These are phyloP conservation scores for Agrocybe pediades DNA, from an alignment of 768 basidiomycete genomes.

Conservation along the genomic window DNA sequence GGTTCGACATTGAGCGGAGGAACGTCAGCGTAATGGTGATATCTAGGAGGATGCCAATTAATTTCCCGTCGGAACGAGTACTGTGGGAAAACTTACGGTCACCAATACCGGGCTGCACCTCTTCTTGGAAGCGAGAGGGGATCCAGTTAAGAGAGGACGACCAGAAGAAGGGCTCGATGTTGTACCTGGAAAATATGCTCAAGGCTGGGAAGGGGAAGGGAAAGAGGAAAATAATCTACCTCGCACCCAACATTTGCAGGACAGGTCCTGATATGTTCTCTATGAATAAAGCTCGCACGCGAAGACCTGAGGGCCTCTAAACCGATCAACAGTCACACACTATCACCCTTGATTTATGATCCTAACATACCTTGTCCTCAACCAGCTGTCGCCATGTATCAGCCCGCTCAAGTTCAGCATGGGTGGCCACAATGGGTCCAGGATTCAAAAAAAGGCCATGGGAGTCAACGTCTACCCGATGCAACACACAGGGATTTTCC, in stretches of 20 bases:
- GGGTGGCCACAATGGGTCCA: conserved; percentile 20
- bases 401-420: conserved; percentile 22
- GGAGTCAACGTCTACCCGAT: conserved; percentile 43
- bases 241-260: conserved; percentile 62
- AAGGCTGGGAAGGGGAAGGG: conserved; percentile 52
- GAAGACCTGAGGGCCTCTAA: conserved; percentile 37
- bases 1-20: conserved; percentile 42
- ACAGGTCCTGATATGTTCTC: conserved; percentile 54
- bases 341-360: too few relatives aligned
- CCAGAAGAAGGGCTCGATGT: conserved; percentile 69
- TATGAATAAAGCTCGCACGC: conserved; percentile 56
- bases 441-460: conserved; percentile 39
- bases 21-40: conserved; percentile 64
- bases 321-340: too few relatives aligned
- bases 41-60: conserved; percentile 34
- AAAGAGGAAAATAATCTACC: conserved; percentile 32
- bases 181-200: conserved; percentile 35
- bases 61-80: not conserved
- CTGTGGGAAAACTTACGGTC: conserved; percentile 48
- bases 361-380: conserved; percentile 35
- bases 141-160: conserved; percentile 71
- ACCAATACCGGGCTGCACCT: conserved; percentile 35
- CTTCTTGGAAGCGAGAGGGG: conserved; percentile 66
- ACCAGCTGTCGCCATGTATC: conserved; percentile 40
- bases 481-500: conserved; percentile 27